Evolutionary conservation across 768 basidiomycete species (phyloP), one percentile per base, ranked within the genome.

Genomic region (Dacryopinax spathularia): DNA sequence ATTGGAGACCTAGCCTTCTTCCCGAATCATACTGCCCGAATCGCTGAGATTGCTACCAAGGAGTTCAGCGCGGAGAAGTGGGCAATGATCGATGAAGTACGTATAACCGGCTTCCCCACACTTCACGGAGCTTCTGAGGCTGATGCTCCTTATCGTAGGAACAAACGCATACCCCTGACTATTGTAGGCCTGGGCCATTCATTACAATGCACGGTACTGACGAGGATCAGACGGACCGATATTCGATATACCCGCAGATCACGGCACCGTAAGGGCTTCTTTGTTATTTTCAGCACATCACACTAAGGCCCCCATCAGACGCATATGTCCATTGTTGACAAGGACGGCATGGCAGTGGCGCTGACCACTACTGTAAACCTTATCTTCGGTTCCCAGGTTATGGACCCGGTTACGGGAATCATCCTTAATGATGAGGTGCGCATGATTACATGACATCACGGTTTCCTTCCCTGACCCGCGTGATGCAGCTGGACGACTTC

Each of bases 351-450:
- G 82, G 92, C 87, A 0, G 90, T 92, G 4, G 73, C 72, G 20
- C 70, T 97, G 34, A 96, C 94, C 1, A 86, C 89, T 2, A 94
- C 94, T 0, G 86, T 97, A 48, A 98, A 98, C 72, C 74, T 87
- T 0, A 77, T 94, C 18, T 98, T 95, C 73, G 95, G 94, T 16
- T 93, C 90, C 1, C 82, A 80, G 63, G 89, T 97, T 1, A 78
- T 95, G 67, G 92, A 95, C 73, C 81, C 88, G 0, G 80, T 84
- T 61, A 96, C 93, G 6, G 94, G 95, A 0, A 80, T 98, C 31
- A 81, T 98, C 60, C 74, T 97, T 39, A 97, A 97, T 69, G 84
- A 98, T 69, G 90, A 95, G 78, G 84, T 81, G 68, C 68, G 31
- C 35, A 48, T 63, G 33, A 27, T 18, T 36, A 16, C 64, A 44